Percentiles rank a stretch among this genome's conserved stretches.
phyloP scores from a whole-genome alignment of 2,329 filamentous ascomycete genomes.

The Microascus cirrosus region DNA sequence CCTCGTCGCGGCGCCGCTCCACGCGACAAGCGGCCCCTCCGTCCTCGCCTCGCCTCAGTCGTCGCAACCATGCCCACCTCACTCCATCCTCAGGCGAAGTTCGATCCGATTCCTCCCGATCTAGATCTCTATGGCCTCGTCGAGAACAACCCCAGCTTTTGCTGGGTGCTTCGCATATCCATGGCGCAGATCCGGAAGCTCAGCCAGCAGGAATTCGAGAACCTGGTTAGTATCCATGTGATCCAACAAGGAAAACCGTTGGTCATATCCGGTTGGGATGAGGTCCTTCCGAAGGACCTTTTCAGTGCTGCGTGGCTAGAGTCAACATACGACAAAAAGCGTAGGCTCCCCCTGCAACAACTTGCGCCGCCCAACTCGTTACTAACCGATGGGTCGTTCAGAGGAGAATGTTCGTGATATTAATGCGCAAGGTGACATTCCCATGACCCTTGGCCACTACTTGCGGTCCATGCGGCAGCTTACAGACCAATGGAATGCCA shows the following conservation, averaged over 20 bases:
- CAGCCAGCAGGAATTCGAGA: slow-evolving; percentile 71
- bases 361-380: neutral
- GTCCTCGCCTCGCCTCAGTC: neutral
- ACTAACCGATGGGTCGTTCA: slow-evolving; percentile 21
- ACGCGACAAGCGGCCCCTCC: neutral
- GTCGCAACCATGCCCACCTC: slow-evolving; percentile 55
- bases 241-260: slow-evolving; percentile 77
- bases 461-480: slow-evolving; percentile 76
- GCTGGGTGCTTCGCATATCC: slow-evolving; percentile 73
- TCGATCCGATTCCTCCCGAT: slow-evolving; percentile 81
- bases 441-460: slow-evolving; percentile 84
- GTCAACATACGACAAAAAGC: slow-evolving; percentile 66
- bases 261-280: slow-evolving; percentile 81
- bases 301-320: slow-evolving; percentile 77
- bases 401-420: slow-evolving; percentile 82
- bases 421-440: slow-evolving; percentile 58
- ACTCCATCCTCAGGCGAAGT: slow-evolving; percentile 72
- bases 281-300: slow-evolving; percentile 60
- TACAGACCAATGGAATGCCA: slow-evolving; percentile 67
- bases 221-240: slow-evolving; percentile 73
- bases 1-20: neutral
- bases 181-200: slow-evolving; percentile 68
- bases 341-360: slow-evolving; percentile 30
- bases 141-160: slow-evolving; percentile 70
- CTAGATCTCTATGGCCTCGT: slow-evolving; percentile 70